Conservation (phyloP, 495 filamentous ascomycete species). For the Aspergillus sclerotiicarbonarius region DNA sequence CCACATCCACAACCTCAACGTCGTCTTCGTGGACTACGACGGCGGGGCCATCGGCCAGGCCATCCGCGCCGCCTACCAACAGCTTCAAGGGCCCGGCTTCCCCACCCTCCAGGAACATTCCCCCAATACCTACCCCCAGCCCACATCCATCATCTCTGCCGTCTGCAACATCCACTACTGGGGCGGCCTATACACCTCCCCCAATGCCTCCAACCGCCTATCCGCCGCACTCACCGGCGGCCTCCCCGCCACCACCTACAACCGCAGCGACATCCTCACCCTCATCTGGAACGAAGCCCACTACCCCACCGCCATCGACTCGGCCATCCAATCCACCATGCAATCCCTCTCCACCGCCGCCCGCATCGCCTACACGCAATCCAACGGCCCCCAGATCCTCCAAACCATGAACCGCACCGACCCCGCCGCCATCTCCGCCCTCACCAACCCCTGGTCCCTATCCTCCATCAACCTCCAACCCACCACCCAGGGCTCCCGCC, state of each 20-base stretch:
- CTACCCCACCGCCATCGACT: conserved; percentile 45
- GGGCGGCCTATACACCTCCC: conserved; percentile 41
- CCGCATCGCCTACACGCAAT: conserved; percentile 30
- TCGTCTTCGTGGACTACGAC: conserved; percentile 54
- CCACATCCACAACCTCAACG: conserved; percentile 41
- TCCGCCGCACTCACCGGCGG: conserved; percentile 34
- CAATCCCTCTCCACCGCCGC: conserved; percentile 33
- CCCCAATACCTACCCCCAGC: conserved; percentile 24
- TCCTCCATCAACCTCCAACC: conserved; percentile 40
- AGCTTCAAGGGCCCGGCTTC: conserved; percentile 35
- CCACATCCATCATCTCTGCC: conserved; percentile 22
- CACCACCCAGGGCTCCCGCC: conserved; percentile 47
- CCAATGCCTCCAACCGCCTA: conserved; percentile 38
- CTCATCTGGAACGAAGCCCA: conserved; percentile 53
- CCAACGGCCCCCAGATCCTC: conserved; percentile 30
- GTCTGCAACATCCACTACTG: conserved; percentile 48
- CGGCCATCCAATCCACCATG: conserved; percentile 26
- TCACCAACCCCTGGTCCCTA: conserved; percentile 43
- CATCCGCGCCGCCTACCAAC: conserved; percentile 39
- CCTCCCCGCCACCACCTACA: conserved; percentile 32
- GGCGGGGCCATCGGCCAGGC: conserved; percentile 43
- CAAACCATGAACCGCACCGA: conserved; percentile 28
- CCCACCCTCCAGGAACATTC: conserved; percentile 38
- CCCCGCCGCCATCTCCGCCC: conserved; percentile 30
- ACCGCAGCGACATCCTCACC: conserved; percentile 35